Conservation (phyloP, 257 asterid genomes). For the Solanum sitiens region DNA sequence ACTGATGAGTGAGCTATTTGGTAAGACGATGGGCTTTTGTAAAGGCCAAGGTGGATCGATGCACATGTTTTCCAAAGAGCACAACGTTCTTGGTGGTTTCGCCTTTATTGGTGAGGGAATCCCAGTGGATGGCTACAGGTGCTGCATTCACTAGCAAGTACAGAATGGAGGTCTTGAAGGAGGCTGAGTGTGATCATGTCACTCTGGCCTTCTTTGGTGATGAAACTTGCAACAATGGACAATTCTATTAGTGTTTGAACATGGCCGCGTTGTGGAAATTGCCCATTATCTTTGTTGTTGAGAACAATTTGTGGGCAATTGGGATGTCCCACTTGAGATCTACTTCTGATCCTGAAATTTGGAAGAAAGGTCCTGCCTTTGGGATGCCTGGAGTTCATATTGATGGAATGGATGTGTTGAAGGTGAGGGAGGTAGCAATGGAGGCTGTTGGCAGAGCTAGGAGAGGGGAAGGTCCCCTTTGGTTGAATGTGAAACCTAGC, state of each 20-base stretch:
- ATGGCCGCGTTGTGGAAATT: slow-evolving; percentile 98
- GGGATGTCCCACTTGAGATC: slow-evolving; percentile 99
- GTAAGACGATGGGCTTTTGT: slow-evolving; percentile 97
- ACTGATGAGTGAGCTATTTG: slow-evolving; percentile 98
- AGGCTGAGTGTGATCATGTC: slow-evolving; percentile 79
- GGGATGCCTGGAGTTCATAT: slow-evolving; percentile 99
- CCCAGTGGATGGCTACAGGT: slow-evolving; percentile 90
- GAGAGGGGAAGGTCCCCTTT: slow-evolving; percentile 92
- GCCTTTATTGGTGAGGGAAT: slow-evolving; percentile 98
- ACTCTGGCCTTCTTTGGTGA: slow-evolving; percentile 90
- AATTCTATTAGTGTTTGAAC: slow-evolving; percentile 96
- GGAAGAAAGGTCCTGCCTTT: slow-evolving; percentile 98
- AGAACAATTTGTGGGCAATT: slow-evolving; percentile 98
- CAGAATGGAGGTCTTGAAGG: slow-evolving; percentile 74
- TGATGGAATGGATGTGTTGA: slow-evolving; percentile 97
- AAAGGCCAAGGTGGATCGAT: slow-evolving; percentile 99
- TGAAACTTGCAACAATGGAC: slow-evolving; percentile 94
- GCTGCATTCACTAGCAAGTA: slow-evolving; percentile 90
- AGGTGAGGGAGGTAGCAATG: slow-evolving; percentile 92
- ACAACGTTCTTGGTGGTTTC: slow-evolving; percentile 87
- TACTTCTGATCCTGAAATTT: slow-evolving; percentile 88
- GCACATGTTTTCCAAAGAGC: slow-evolving; percentile 99
- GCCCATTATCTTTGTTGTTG: slow-evolving; percentile 88
- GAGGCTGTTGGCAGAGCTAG: slow-evolving; percentile 90
- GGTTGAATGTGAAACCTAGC: slow-evolving; percentile 91